These are phyloP conservation scores for Aspergillus ustus DNA, from an alignment of 2,329 filamentous ascomycete genomes.

Conservation along the genomic window DNA sequence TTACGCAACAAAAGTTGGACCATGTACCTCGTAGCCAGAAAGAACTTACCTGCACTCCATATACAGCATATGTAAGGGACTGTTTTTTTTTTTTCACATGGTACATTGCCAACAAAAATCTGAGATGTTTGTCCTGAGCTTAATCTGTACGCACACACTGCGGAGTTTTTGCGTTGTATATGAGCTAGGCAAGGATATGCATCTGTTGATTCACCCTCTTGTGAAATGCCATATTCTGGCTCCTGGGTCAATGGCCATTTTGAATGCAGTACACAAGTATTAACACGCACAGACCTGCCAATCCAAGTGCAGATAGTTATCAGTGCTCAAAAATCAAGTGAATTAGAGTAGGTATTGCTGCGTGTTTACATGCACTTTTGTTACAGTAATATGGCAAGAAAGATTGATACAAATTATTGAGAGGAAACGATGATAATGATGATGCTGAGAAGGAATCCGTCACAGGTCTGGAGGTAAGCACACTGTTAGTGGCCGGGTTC, in stretches of 20 bases:
- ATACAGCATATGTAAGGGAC: neutral
- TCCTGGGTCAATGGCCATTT: neutral
- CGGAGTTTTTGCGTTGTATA: neutral
- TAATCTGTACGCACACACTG: neutral
- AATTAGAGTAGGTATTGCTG: neutral
- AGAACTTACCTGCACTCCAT: neutral
- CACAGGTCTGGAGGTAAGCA: neutral
- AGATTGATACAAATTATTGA: neutral
- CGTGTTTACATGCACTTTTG: neutral
- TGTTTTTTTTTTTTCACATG: too few relatives aligned
- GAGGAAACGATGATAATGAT: neutral
- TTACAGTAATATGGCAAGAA: neutral
- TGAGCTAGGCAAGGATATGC: neutral
- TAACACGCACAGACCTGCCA: neutral
- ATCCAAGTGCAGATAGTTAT: neutral
- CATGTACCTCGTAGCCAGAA: neutral
- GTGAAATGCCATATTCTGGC: neutral
- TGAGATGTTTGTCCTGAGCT: neutral
- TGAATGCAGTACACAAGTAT: neutral
- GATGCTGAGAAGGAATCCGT: neutral
- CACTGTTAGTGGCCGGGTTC: slow-evolving; percentile 12
- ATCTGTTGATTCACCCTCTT: neutral
- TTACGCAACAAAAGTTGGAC: neutral
- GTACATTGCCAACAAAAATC: neutral
- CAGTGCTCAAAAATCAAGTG: too few relatives aligned